These are phyloP conservation scores for Aspergillus cristatus DNA, from an alignment of 495 filamentous ascomycete genomes.

Conservation along the genomic window DNA sequence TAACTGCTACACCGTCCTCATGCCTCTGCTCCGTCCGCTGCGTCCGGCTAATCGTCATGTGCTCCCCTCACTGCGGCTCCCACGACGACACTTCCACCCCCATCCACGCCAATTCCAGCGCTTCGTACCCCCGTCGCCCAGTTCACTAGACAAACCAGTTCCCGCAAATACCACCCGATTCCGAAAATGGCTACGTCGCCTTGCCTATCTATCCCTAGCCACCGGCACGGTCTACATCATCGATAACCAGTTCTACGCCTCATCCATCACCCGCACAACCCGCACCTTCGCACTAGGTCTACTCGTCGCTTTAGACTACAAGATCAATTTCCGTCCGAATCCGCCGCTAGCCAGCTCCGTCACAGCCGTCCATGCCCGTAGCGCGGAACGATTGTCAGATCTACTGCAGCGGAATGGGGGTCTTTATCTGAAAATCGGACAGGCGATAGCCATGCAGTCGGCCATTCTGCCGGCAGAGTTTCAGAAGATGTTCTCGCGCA, in stretches of 20 bases:
- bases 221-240: constrained; percentile 52
- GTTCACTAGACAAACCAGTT: constrained; percentile 65
- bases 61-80: no score
- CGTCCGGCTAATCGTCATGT: no score
- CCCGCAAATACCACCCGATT: constrained; percentile 51
- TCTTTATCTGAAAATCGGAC: constrained; percentile 93
- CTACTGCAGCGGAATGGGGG: constrained; percentile 81
- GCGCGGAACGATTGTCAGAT: constrained; percentile 70
- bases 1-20: no score
- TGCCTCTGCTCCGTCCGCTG: no score
- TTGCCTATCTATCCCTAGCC: constrained; percentile 52
- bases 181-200: constrained; percentile 65
- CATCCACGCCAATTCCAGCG: constrained; percentile 47
- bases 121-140: constrained; percentile 72
- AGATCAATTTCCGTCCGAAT: constrained; percentile 83
- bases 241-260: constrained; percentile 68
- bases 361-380: constrained; percentile 65
- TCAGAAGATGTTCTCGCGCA: constrained; percentile 85
- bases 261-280: constrained; percentile 66
- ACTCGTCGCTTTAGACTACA: constrained; percentile 86
- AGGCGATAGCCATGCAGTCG: constrained; percentile 97
- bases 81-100: constrained; percentile 20
- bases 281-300: constrained; percentile 72
- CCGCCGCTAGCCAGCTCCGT: constrained; percentile 61
- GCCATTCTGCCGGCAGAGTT: constrained; percentile 89